These are phyloP conservation scores for Aquilaria sinensis DNA, from an alignment of 345 rosid genomes.

Conservation along the genomic window DNA sequence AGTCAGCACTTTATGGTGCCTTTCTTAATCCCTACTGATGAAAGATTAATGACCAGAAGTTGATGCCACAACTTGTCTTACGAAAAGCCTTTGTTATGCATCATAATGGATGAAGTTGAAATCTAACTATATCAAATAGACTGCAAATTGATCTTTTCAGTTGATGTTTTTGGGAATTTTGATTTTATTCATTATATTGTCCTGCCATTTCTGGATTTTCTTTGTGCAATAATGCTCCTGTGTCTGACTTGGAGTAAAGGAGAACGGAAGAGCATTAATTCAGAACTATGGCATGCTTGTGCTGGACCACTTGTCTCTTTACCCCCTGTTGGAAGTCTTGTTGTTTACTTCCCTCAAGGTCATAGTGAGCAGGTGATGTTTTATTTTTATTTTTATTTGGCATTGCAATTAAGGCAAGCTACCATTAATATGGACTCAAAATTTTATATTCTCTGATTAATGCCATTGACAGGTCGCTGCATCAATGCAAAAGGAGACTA, in stretches of 20 bases:
- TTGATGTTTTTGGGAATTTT: too few relatives aligned
- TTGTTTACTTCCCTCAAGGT: conserved; percentile 97
- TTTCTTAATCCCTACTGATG: too few relatives aligned
- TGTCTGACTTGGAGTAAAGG: conserved; percentile 39
- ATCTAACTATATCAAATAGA: too few relatives aligned
- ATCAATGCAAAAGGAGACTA: conserved; percentile 69
- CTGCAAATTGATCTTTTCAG: too few relatives aligned
- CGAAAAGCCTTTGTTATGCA: too few relatives aligned
- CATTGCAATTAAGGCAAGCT: conserved; percentile 9
- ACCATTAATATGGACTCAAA: conserved; percentile 9
- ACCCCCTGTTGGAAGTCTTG: conserved; percentile 93
- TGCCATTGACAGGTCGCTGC: conserved; percentile 57
- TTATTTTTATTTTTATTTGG: conserved; percentile 8
- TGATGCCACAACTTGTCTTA: too few relatives aligned
- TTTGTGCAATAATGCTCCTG: conserved; percentile 6
- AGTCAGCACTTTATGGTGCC: too few relatives aligned
- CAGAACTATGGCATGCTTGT: conserved; percentile 97
- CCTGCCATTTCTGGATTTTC: too few relatives aligned
- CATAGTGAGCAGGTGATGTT: conserved; percentile 80
- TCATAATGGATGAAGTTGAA: too few relatives aligned
- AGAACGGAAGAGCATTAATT: conserved; percentile 77
- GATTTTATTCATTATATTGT: too few relatives aligned
- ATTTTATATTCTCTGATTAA: conserved; percentile 10
- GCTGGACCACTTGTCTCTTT: conserved; percentile 92
- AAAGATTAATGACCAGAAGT: too few relatives aligned